These are phyloP conservation scores for Noccaea caerulescens DNA, from an alignment of 345 rosid genomes.

Conservation along the genomic window DNA sequence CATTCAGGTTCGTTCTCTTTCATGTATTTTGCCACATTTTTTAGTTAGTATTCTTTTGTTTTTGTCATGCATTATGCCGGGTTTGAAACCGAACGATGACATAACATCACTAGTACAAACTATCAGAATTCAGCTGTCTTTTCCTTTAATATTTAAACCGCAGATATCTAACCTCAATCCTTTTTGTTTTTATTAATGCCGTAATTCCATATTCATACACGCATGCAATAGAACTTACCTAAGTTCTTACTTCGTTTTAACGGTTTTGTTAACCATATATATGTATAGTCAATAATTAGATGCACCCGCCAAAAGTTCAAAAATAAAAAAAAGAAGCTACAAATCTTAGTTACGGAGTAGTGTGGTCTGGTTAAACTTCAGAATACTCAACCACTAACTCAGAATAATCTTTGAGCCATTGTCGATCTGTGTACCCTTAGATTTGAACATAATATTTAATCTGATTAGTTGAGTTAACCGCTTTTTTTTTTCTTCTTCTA, in stretches of 20 bases:
- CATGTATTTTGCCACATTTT: not conserved
- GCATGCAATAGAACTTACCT: not conserved
- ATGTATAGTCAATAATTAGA: not conserved
- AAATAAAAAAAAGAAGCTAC: not conserved
- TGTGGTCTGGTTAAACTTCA: not conserved
- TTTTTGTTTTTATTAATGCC: not conserved
- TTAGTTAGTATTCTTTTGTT: not conserved
- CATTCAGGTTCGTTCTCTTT: constrained; percentile 31
- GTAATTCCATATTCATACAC: not conserved
- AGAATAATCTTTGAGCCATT: not conserved
- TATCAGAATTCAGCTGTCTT: not conserved
- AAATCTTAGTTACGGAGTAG: not conserved
- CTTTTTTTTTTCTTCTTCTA: no score
- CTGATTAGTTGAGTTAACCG: no score
- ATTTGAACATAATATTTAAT: not conserved
- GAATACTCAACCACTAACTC: constrained; percentile 15
- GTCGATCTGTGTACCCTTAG: constrained; percentile 12
- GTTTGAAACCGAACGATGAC: not conserved
- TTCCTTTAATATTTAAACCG: not conserved
- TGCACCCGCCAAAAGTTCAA: not conserved
- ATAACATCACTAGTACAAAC: not conserved
- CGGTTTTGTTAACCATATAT: not conserved
- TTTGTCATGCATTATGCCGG: not conserved
- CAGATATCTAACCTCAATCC: not conserved
- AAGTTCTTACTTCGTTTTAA: not conserved